Conservation (phyloP, 1,284 basidiomycete species). For the Agroathelia rolfsii region DNA sequence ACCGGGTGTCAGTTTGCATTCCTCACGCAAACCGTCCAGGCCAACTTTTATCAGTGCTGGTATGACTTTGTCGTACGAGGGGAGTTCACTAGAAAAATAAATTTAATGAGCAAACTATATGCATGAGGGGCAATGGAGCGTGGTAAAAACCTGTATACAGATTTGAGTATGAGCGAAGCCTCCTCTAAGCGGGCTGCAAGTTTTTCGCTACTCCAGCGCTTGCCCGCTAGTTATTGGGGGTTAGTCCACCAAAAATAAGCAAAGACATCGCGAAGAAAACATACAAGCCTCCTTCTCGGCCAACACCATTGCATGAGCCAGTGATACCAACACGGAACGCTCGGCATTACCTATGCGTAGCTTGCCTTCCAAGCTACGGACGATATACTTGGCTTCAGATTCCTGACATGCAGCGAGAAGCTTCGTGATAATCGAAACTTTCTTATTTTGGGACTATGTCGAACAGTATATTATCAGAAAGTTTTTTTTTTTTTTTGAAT, state of each 20-base stretch:
- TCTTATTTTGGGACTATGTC: constrained; percentile 80
- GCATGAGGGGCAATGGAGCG: constrained; percentile 2
- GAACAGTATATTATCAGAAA: constrained; percentile 6
- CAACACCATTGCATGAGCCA: constrained; percentile 79
- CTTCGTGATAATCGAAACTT: constrained; percentile 93
- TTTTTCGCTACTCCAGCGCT: constrained; percentile 69
- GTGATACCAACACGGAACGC: constrained; percentile 80
- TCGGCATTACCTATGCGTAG: constrained; percentile 96
- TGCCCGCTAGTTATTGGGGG: too few species aligned
- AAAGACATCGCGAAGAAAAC: too few species aligned
- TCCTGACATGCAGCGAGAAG: constrained; percentile 88
- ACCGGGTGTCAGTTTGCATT: constrained; percentile 90
- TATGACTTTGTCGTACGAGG: constrained; percentile 89
- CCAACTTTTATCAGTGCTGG: constrained; percentile 83
- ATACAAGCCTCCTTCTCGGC: constrained; percentile 51
- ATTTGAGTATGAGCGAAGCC: constrained; percentile 73
- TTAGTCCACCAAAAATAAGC: too few species aligned
- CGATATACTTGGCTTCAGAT: constrained; percentile 89
- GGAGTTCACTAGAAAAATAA: constrained; percentile 64
- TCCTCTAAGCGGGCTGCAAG: constrained; percentile 72
- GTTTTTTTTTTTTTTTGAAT: too few species aligned
- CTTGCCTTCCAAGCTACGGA: constrained; percentile 94
- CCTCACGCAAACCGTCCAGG: constrained; percentile 57
- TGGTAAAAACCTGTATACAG: constrained; percentile 74
- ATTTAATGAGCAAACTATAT: constrained; percentile 3